A percentile compares a stretch with the other conserved stretches of the same genome.
phyloP scores from a whole-genome alignment of 2,329 filamentous ascomycete species.

The Davidsoniella eucalypti region DNA sequence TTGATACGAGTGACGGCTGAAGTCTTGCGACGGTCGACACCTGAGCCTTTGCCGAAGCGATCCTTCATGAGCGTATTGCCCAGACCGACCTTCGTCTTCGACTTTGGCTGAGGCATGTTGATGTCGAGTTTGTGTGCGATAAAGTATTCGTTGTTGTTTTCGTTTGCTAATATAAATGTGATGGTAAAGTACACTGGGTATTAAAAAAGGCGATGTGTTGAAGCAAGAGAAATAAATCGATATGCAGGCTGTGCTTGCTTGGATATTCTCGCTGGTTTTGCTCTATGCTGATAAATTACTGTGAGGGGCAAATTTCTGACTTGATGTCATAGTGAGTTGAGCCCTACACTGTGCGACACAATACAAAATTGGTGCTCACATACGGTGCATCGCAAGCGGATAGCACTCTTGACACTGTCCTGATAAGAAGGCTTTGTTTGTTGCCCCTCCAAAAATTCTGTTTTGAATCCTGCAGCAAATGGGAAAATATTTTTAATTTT shows the following conservation, averaged over 20 bases:
- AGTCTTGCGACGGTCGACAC: constrained; percentile 59
- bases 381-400: not conserved
- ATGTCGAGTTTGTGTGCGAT: constrained; percentile 10
- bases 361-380: not conserved
- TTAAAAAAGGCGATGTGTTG: not conserved
- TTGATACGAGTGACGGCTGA: constrained; percentile 48
- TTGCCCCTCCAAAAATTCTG: constrained; percentile 12
- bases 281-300: constrained; percentile 10
- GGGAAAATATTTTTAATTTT: not conserved
- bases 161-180: not conserved
- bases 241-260: not conserved
- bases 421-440: constrained; percentile 5
- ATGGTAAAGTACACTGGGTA: not conserved
- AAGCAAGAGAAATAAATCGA: not conserved
- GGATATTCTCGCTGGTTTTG: constrained; percentile 1
- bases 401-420: constrained; percentile 5
- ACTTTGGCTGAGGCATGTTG: constrained; percentile 58
- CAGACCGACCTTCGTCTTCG: constrained; percentile 85
- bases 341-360: constrained; percentile 7
- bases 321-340: constrained; percentile 13
- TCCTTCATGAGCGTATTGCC: constrained; percentile 98
- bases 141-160: not conserved
- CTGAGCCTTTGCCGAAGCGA: constrained; percentile 87
- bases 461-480: not conserved
- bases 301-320: constrained; percentile 12